These are phyloP conservation scores for Danielozyma ontarioensis DNA, from an alignment of 805 yeast genomes.

Conservation along the genomic window DNA sequence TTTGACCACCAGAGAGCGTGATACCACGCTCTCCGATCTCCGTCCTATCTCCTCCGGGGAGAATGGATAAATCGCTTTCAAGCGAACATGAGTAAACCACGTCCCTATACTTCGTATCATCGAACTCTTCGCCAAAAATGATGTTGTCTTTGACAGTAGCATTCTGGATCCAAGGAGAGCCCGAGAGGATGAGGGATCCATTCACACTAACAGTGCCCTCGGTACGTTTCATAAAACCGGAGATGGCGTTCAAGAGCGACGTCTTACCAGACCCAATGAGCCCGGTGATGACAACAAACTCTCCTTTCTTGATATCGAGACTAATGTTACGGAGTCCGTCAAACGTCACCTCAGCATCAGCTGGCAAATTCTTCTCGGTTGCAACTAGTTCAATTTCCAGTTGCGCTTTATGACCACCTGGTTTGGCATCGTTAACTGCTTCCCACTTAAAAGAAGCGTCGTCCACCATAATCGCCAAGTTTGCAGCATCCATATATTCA, in stretches of 20 bases:
- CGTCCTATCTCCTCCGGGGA: slow-evolving; percentile 73
- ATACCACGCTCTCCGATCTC: slow-evolving; percentile 86
- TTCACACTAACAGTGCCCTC: slow-evolving; percentile 47
- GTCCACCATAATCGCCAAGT: slow-evolving; percentile 43
- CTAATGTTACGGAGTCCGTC: slow-evolving; percentile 48
- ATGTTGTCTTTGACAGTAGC: slow-evolving; percentile 74
- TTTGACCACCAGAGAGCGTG: slow-evolving; percentile 85
- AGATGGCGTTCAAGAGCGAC: slow-evolving; percentile 62
- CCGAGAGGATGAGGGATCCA: slow-evolving; percentile 52
- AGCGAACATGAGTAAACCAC: slow-evolving; percentile 66
- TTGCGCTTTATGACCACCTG: slow-evolving; percentile 10
- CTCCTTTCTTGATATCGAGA: slow-evolving; percentile 54
- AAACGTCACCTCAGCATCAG: too few species aligned
- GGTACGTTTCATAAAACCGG: slow-evolving; percentile 62
- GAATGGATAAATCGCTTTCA: slow-evolving; percentile 54
- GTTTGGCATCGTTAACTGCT: slow-evolving; percentile 14
- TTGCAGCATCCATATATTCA: slow-evolving; percentile 18
- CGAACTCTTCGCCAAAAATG: slow-evolving; percentile 55
- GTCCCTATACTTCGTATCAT: slow-evolving; percentile 44
- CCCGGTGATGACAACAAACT: slow-evolving; percentile 74
- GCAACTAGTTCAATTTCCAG: neutral
- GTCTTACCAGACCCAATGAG: slow-evolving; percentile 80
- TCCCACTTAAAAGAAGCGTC: slow-evolving; percentile 70
- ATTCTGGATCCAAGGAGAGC: slow-evolving; percentile 82
- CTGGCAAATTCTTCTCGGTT: too few species aligned